A percentile compares a stretch with the other conserved stretches of the same genome.
Conservation (phyloP, 73 alveolate species). For the Paramecium caudatum region DNA sequence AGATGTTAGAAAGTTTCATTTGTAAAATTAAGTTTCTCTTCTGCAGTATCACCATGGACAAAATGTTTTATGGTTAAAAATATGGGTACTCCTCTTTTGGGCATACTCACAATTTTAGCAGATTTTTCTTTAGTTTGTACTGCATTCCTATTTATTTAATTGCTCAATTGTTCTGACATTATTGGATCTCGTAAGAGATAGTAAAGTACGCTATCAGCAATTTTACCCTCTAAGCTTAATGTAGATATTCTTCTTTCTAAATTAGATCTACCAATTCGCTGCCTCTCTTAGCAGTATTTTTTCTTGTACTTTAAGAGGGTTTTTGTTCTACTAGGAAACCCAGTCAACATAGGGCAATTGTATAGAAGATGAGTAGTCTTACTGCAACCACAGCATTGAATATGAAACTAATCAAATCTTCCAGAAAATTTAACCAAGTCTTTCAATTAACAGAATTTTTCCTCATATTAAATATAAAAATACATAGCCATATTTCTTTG, state of each 20-base stretch:
- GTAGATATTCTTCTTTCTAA: conserved; percentile 7
- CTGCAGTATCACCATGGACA: too few relatives aligned
- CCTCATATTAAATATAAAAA: neutral
- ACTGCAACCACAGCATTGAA: conserved; percentile 35
- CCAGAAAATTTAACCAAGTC: conserved; percentile 27
- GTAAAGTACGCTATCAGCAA: conserved; percentile 31
- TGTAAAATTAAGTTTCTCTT: too few relatives aligned
- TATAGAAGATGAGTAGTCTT: conserved; percentile 2
- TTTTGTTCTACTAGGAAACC: conserved; percentile 63
- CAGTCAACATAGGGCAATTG: conserved; percentile 57
- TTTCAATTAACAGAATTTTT: conserved; percentile 52
- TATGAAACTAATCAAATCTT: conserved; percentile 17
- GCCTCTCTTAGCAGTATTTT: neutral
- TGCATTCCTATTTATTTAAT: neutral
- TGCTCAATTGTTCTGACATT: conserved; percentile 3
- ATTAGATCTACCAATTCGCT: neutral
- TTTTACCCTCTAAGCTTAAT: neutral
- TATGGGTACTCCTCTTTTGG: conserved; percentile 24
- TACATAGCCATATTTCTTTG: conserved; percentile 48
- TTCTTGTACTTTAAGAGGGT: conserved; percentile 16
- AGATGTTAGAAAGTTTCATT: neutral
- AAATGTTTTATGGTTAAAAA: too few relatives aligned
- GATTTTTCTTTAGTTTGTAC: neutral
- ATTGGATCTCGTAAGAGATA: conserved; percentile 28
- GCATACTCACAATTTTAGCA: neutral